Conservation (phyloP, 257 asterid genomes). For the Solanum sitiens region DNA sequence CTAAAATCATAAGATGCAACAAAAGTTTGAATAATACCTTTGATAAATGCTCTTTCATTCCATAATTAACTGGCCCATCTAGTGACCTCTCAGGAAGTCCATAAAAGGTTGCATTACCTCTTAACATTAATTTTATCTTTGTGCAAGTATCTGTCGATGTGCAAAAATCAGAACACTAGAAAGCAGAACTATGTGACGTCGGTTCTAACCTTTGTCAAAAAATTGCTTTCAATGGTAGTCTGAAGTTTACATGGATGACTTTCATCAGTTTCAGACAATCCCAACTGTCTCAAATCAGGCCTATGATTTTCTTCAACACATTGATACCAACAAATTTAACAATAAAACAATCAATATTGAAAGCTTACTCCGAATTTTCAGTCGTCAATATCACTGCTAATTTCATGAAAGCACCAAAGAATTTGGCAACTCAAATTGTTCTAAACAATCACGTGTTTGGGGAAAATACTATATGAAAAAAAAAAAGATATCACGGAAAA, state of each 20-base stretch:
- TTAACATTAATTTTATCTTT: slow-evolving; percentile 72
- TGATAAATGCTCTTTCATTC: background rate
- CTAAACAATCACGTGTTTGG: no score
- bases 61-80: slow-evolving; percentile 34
- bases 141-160: slow-evolving; percentile 54
- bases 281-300: slow-evolving; percentile 84
- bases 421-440: no score
- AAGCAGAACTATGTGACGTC: background rate
- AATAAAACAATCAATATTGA: no score
- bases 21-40: slow-evolving; percentile 31
- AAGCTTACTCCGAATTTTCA: no score
- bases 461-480: no score
- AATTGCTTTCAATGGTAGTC: slow-evolving; percentile 55
- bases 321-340: background rate
- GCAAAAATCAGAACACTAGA: background rate
- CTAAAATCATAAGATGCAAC: background rate
- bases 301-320: slow-evolving; percentile 56
- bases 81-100: slow-evolving; percentile 95
- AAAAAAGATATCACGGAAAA: no score
- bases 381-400: no score
- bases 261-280: slow-evolving; percentile 62
- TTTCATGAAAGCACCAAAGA: no score
- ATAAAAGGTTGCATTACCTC: slow-evolving; percentile 53
- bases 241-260: slow-evolving; percentile 59
- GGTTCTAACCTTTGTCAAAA: slow-evolving; percentile 73